Evolutionary conservation across 2,329 filamentous ascomycete species (phyloP), one percentile per base, ranked within the genome.

Genomic region (Arthrobotrys sinensis): DNA sequence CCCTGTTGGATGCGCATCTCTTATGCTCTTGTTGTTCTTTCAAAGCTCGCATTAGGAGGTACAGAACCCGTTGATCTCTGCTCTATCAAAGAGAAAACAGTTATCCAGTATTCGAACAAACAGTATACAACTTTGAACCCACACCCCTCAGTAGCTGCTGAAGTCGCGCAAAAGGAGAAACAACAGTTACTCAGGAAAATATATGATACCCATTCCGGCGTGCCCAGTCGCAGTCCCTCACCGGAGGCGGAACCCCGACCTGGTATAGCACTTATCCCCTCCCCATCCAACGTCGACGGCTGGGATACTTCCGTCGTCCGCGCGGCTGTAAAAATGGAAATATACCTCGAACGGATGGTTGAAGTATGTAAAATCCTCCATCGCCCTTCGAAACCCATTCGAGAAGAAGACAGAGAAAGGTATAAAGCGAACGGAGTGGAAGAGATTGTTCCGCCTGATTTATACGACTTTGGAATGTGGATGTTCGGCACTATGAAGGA

Each of bases 401-500:
- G 57, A 14, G 75, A 78, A 1, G 67, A 72, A 43, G 75, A 78
- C 50, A 53, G 53, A n/a, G 75, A 78, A 34, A 34, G 75, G 8
- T 78, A 72, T 34, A 65, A 55, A 19, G 62, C 63, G 19, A 78
- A 78, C 28, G 67, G 67, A 6, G 75, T 78, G 12, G 75, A 78
- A n/a, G 75, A 78, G 8, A 45, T 46, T 10, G 53, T 34, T 0
- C 50, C 52, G 1, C 75, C 75, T 5, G 75, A 78, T 53, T n/a
- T 78, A 10, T 78, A 72, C 36, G 75, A 78, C 16, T 78, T 78
- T 14, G 75, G 75, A 4, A 64, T 72, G 38, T 78, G 75, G 75
- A 78, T 78, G 75, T 78, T 78, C 28, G 67, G 62, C 2, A 78
- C 75, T 12, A 72, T 78, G 75, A 78, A 78, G 52, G 75, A 78